Percentiles rank a stretch among this genome's conserved stretches.
Evolutionary conservation across 2,329 filamentous ascomycete genomes (phyloP).

Genomic region (Aureobasidium vineae): DNA sequence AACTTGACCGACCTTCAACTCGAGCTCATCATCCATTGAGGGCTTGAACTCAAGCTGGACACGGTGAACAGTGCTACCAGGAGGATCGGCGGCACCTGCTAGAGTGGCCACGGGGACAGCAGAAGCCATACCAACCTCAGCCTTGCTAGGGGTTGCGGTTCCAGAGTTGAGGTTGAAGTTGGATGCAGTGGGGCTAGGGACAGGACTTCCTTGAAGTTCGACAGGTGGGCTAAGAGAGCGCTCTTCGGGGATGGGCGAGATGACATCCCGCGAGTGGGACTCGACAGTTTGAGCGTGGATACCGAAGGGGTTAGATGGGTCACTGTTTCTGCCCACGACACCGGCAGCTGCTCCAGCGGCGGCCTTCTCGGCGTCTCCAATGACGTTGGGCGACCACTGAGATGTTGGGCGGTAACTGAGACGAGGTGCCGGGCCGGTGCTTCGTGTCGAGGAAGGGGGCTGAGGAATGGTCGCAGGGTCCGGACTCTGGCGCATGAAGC

Average conservation of each 20-base stretch:
- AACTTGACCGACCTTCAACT: constrained; percentile 74
- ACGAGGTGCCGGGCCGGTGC: constrained; percentile 64
- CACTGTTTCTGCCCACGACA: constrained; percentile 34
- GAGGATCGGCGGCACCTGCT: constrained; percentile 39
- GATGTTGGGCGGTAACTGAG: constrained; percentile 82
- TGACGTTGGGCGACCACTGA: constrained; percentile 71
- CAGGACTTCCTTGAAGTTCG: constrained; percentile 25
- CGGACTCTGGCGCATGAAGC: constrained; percentile 29
- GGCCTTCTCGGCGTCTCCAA: constrained; percentile 44
- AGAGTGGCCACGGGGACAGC: constrained; percentile 44
- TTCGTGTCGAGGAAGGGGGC: constrained; percentile 42
- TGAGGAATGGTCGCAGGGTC: constrained; percentile 34
- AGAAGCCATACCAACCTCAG: constrained; percentile 35
- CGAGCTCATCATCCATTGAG: constrained; percentile 88
- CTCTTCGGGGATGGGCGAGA: constrained; percentile 30
- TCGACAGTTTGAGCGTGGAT: constrained; percentile 41
- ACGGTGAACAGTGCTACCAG: constrained; percentile 70
- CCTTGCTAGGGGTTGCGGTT: constrained; percentile 31
- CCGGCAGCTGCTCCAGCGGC: constrained; percentile 35
- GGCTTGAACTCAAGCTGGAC: constrained; percentile 94
- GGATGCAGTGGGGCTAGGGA: constrained; percentile 24
- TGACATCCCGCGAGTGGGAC: constrained; percentile 36
- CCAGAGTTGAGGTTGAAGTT: constrained; percentile 29
- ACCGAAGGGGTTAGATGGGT: constrained; percentile 40
- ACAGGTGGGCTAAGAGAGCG: constrained; percentile 23